Conservation (phyloP, 345 rosid species). For the Pistacia integerrima region DNA sequence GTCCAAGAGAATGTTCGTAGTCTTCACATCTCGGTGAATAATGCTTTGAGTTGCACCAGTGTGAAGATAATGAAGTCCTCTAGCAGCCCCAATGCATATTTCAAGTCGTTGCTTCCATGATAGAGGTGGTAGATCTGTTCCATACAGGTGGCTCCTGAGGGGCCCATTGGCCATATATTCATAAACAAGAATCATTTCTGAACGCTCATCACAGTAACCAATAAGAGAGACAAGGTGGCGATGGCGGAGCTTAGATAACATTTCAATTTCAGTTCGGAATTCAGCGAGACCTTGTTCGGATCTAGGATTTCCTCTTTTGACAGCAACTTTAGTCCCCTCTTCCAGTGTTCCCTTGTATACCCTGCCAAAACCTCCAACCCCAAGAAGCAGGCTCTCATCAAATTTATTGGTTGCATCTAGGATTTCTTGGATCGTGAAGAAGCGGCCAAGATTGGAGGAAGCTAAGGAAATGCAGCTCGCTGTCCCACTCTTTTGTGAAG, state of each 20-base stretch:
- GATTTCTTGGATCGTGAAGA: slow-evolving; percentile 87
- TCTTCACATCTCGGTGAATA: slow-evolving; percentile 97
- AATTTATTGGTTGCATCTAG: slow-evolving; percentile 91
- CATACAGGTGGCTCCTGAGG: slow-evolving; percentile 90
- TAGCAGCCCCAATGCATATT: slow-evolving; percentile 96
- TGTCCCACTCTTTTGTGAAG: slow-evolving; percentile 85
- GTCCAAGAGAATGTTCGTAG: slow-evolving; percentile 92
- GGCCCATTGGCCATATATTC: slow-evolving; percentile 99
- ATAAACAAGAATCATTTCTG: slow-evolving; percentile 93
- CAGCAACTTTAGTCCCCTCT: slow-evolving; percentile 87
- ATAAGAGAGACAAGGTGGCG: slow-evolving; percentile 98
- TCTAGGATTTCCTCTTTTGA: slow-evolving; percentile 98
- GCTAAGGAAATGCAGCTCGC: slow-evolving; percentile 86
- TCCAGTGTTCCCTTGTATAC: slow-evolving; percentile 93
- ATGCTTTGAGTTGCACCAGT: slow-evolving; percentile 98
- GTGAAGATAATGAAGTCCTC: slow-evolving; percentile 97
- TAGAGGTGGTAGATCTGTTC: slow-evolving; percentile 78
- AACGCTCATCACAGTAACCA: slow-evolving; percentile 93
- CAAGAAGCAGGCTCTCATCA: slow-evolving; percentile 84
- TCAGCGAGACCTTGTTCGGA: slow-evolving; percentile 99
- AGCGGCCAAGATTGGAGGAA: slow-evolving; percentile 78
- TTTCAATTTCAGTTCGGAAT: slow-evolving; percentile 95
- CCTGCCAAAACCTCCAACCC: slow-evolving; percentile 97
- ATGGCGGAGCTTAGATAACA: slow-evolving; percentile 96
- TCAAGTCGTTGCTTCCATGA: slow-evolving; percentile 98